Evolutionary conservation across 176 grass and related monocot species (phyloP).

Genomic region (Aegilops speltoides): DNA sequence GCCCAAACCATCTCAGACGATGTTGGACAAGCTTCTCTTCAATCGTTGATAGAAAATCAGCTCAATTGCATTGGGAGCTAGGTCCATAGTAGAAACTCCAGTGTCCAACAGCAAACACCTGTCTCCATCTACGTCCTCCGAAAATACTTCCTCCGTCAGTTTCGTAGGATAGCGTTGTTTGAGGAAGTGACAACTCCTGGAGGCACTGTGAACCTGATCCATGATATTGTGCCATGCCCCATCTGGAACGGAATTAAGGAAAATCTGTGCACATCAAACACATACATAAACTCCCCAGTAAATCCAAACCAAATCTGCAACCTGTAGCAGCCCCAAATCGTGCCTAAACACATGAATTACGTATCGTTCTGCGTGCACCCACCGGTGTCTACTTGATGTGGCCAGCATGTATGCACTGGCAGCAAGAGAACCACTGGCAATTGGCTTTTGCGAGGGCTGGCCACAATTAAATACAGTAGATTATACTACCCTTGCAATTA

Average conservation of each 20-base stretch:
- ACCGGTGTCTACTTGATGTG: no score
- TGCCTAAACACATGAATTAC: no score
- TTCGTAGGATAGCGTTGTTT: not conserved
- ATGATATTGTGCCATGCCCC: not conserved
- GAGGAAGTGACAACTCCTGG: not conserved
- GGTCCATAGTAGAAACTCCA: not conserved
- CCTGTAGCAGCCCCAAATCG: no score
- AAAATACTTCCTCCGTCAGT: not conserved
- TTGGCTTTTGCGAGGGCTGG: not conserved
- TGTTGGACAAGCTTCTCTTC: no score
- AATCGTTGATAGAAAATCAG: not conserved
- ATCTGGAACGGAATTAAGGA: not conserved
- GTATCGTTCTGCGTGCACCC: no score
- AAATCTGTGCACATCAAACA: not conserved
- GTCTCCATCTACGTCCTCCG: not conserved
- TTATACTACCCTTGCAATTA: not conserved
- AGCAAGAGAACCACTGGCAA: no score
- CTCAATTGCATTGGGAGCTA: not conserved
- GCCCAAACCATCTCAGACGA: no score
- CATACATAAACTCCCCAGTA: not conserved
- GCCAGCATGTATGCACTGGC: no score
- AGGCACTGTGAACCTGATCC: not conserved
- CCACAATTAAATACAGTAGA: not conserved
- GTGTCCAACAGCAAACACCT: not conserved
- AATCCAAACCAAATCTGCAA: not conserved